Evolutionary conservation across 768 basidiomycete species (phyloP), one percentile per base, ranked within the genome.

Genomic region (Phaffia australis): DNA sequence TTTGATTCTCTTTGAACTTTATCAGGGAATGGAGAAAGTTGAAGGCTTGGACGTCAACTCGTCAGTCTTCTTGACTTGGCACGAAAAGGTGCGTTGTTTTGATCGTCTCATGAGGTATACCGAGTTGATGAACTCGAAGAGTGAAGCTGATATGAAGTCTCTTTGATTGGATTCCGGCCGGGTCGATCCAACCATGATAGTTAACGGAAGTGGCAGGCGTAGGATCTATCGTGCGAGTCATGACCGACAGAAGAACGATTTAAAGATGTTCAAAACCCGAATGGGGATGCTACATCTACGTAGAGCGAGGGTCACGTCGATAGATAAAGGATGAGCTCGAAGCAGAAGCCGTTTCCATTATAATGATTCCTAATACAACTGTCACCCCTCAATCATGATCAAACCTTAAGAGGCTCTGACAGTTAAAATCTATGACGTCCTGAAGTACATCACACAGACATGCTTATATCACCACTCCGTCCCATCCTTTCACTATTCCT

Each of bases 121-220:
- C 11, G 21, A 61, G 66, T 51, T 46, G 19, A 18, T 35, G 21
- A 35, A n/a, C 29, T n/a, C 21, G 23, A 18, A 16, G 14, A 6
- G 1, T 3, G 46, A 29, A 15, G 32, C 47, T 11, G 49, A 25
- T 42, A 48, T 3, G 16, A 48, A 9, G 18, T 23, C 21, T 51
- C 42, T 60, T 51, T 56, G 35, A 23, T 5, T 46, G 15, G 46
- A n/a, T 47, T 29, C 65, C 55, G 35, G 35, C 4, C 35, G 35
- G 11, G 63, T 42, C 18, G 46, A 62, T 46, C 47, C 71, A 23
- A 70, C 19, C 42, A 21, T 14, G 57, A 4, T 71, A 97, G 92
- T 78, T 97, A 75, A 92, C 91, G 18, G 94, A 97, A 75, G 83
- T 87, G 18, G 91, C 91, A 16, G 93, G 94, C 19, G 89, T 87